Conservation (phyloP, 2,329 filamentous ascomycete species). For the Ceratocystiopsis minuta region DNA sequence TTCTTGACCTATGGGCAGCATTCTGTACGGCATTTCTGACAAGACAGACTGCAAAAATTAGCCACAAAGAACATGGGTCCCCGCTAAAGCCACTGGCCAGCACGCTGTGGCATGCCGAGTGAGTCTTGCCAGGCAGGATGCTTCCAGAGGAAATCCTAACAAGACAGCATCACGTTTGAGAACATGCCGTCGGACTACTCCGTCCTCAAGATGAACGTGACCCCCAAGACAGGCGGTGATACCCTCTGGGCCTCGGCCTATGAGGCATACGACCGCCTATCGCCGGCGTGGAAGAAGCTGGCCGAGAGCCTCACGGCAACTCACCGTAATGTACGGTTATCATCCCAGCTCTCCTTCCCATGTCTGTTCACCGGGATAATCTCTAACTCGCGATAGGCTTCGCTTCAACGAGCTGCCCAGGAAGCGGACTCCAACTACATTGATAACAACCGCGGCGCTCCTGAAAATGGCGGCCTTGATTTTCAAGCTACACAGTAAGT, state of each 20-base stretch:
- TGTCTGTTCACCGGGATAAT: too few relatives aligned
- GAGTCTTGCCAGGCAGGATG: too few relatives aligned
- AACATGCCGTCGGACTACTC: slow-evolving; percentile 27
- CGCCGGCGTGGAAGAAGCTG: slow-evolving; percentile 20
- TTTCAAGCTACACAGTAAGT: slow-evolving; percentile 8
- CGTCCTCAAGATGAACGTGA: slow-evolving; percentile 23
- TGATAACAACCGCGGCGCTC: slow-evolving; percentile 12
- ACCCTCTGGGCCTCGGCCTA: slow-evolving; percentile 53
- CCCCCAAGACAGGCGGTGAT: slow-evolving; percentile 26
- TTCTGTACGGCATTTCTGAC: too few relatives aligned
- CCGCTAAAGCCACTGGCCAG: too few relatives aligned
- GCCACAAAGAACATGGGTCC: too few relatives aligned
- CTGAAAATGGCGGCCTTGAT: slow-evolving; percentile 13
- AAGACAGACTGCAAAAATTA: too few relatives aligned
- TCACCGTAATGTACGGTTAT: slow-evolving; percentile 14
- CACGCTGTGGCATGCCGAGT: too few relatives aligned
- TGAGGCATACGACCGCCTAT: slow-evolving; percentile 47
- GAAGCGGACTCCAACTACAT: slow-evolving; percentile 10
- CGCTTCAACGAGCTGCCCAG: slow-evolving; percentile 10
- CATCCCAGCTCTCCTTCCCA: slow-evolving; percentile 5
- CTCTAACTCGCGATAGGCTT: slow-evolving; percentile 14
- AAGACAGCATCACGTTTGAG: slow-evolving; percentile 24
- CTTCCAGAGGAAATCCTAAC: too few relatives aligned
- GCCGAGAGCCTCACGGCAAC: slow-evolving; percentile 14
- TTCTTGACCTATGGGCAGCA: too few relatives aligned